Base-by-base conservation (phyloP, 164 flowering plant genomes). In the Vitis amurensis region DNA sequence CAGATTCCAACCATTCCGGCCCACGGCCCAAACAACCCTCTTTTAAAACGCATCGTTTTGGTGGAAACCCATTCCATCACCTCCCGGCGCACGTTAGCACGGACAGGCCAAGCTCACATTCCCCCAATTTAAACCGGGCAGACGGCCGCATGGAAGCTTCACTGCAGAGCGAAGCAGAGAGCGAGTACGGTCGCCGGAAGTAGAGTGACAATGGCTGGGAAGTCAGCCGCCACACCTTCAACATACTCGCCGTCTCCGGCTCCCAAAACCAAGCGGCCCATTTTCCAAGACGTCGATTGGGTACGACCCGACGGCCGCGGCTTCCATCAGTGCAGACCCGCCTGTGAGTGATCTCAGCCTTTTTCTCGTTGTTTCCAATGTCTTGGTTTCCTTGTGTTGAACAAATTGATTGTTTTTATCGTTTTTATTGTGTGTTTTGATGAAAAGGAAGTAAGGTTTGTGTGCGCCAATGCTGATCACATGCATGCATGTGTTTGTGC, bases 271-370 rank as follows among this genome's bases (percentile, higher is more conserved):
- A 74, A 66, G 19, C 78, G 73, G 15, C 79, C 83, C 69, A 62
- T 85, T 55, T 80, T 84, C 73, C 73, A 73, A 63, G 88, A 80
- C 67, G 79, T 72, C 61, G 87, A 91, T 63, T 89, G 93, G 90
- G 86, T 85, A 68, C 89, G 99, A 10, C 82, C 96, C 17, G 99
- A 95, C 61, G 92, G 93, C 69, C 97, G 99, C 11, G 81, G 78
- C 67, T 86, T 93, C 73, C 94, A 86, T 53, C 89, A 93, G 70
- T 95, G 99, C 84, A 73, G 99, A 23, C 99, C 98, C 50, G 97
- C 99, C 27, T 90, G 99, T 94, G 61, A 58, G 83, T 63, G 44
- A 37, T 37, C 7, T 37, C 44, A 37, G 58, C 29, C 17, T 53
- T 50, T 67, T 37, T 53, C 11, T 11, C 7, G 50, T 56, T 30